phyloP scores from a whole-genome alignment of 2,329 filamentous ascomycete species.

The Fusarium falciforme region DNA sequence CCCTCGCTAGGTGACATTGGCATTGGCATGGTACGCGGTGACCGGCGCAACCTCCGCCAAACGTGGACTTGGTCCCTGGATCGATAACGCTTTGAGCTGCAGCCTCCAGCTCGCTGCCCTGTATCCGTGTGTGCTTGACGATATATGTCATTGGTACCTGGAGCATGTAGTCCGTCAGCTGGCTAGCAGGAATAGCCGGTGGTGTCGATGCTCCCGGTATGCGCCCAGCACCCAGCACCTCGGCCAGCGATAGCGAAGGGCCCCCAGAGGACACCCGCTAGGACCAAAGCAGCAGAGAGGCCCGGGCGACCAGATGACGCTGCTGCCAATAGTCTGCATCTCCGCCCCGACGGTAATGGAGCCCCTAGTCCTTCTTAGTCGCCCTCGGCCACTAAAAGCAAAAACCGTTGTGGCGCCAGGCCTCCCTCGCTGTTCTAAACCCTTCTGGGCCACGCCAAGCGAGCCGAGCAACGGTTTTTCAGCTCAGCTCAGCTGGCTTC shows the following conservation, averaged over 20 bases:
- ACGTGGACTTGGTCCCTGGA: not conserved
- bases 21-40: not conserved
- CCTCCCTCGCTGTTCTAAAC: conserved; percentile 35
- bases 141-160: not conserved
- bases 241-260: not conserved
- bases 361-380: conserved; percentile 29
- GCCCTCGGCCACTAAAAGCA: conserved; percentile 41
- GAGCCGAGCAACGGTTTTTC: conserved; percentile 43
- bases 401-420: conserved; percentile 44
- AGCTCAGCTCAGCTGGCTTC: conserved; percentile 43
- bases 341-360: conserved; percentile 39
- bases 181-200: not conserved
- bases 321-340: conserved; percentile 42
- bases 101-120: not conserved
- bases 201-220: not conserved
- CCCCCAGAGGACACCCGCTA: not conserved
- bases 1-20: not conserved
- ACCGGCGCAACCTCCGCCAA: not conserved
- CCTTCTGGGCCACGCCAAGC: conserved; percentile 35
- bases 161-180: not conserved
- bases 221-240: not conserved
- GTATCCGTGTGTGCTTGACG: not conserved
- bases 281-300: conserved; percentile 20
- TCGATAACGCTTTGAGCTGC: not conserved
- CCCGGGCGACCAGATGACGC: conserved; percentile 30